These are phyloP conservation scores for Aureobasidium melanogenum DNA, from an alignment of 2,329 filamentous ascomycete species.

Conservation along the genomic window DNA sequence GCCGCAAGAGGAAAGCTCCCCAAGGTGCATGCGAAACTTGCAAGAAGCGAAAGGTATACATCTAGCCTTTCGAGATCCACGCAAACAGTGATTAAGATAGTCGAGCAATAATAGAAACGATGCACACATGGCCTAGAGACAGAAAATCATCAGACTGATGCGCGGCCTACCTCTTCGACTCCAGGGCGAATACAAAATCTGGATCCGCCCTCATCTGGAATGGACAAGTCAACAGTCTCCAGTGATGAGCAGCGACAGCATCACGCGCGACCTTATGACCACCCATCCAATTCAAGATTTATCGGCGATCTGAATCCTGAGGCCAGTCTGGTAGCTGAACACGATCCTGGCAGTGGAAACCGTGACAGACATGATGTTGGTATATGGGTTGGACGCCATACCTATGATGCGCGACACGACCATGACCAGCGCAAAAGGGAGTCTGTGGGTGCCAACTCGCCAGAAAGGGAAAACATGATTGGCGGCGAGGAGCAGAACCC, in stretches of 20 bases:
- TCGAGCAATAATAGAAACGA: slow-evolving; percentile 27
- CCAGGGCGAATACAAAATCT: neutral
- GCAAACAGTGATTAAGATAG: slow-evolving; percentile 16
- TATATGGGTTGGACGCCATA: slow-evolving; percentile 24
- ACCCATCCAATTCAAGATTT: slow-evolving; percentile 24
- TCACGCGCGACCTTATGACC: neutral
- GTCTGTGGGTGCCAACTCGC: slow-evolving; percentile 14
- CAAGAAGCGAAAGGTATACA: slow-evolving; percentile 31
- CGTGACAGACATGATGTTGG: slow-evolving; percentile 23
- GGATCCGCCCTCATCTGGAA: neutral
- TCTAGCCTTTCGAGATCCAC: neutral
- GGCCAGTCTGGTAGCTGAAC: slow-evolving; percentile 33
- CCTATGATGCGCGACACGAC: slow-evolving; percentile 16
- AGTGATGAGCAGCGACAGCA: neutral
- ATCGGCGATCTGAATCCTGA: slow-evolving; percentile 40
- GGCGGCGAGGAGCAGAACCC: slow-evolving; percentile 20
- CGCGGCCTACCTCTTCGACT: slow-evolving; percentile 17
- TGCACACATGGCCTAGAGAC: slow-evolving; percentile 32
- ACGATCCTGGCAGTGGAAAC: slow-evolving; percentile 14
- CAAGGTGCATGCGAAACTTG: slow-evolving; percentile 36
- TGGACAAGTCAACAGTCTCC: neutral
- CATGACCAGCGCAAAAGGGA: slow-evolving; percentile 20
- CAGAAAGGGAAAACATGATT: slow-evolving; percentile 15
- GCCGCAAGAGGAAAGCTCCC: slow-evolving; percentile 35
- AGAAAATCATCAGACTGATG: neutral